Conservation (phyloP, 441 rosid species). For the Erysimum cheiri region DNA sequence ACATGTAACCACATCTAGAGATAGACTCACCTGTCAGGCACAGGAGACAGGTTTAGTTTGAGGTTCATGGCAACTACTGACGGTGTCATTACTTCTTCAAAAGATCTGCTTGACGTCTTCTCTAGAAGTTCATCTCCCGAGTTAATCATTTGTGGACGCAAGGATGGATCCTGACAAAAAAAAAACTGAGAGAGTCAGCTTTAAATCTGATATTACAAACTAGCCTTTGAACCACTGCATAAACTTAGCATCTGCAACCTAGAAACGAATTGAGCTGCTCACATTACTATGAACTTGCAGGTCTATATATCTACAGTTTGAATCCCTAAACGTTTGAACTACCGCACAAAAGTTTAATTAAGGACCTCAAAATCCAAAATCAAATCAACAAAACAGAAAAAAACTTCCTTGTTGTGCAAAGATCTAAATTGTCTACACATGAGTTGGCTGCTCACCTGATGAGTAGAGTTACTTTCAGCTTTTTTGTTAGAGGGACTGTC, state of each 20-base stretch:
- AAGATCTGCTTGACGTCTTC: conserved; percentile 59
- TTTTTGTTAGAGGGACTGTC: conserved; percentile 23
- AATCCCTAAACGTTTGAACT: neutral
- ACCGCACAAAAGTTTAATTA: neutral
- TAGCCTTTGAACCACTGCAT: conserved; percentile 23
- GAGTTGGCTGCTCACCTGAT: conserved; percentile 39
- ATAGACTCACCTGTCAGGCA: conserved; percentile 52
- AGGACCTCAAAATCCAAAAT: conserved; percentile 6
- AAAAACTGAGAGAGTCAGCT: conserved; percentile 30
- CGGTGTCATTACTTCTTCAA: conserved; percentile 75
- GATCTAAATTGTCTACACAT: neutral
- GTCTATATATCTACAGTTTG: neutral
- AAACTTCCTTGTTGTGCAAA: conserved; percentile 4
- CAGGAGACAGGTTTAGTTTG: conserved; percentile 68
- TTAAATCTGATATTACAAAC: neutral
- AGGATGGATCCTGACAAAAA: conserved; percentile 53
- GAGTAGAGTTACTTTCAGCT: conserved; percentile 32
- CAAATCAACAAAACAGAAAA: conserved; percentile 17
- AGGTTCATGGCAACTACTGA: conserved; percentile 70
- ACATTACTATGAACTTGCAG: neutral
- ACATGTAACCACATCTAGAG: conserved; percentile 19
- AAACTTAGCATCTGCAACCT: conserved; percentile 9
- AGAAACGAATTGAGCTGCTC: neutral
- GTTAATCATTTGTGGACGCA: conserved; percentile 56
- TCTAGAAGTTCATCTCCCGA: conserved; percentile 53